Percentiles rank a stretch among this genome's conserved stretches.
phyloP scores from a whole-genome alignment of 306 rosid genomes.

The Casuarina cunninghamiana region DNA sequence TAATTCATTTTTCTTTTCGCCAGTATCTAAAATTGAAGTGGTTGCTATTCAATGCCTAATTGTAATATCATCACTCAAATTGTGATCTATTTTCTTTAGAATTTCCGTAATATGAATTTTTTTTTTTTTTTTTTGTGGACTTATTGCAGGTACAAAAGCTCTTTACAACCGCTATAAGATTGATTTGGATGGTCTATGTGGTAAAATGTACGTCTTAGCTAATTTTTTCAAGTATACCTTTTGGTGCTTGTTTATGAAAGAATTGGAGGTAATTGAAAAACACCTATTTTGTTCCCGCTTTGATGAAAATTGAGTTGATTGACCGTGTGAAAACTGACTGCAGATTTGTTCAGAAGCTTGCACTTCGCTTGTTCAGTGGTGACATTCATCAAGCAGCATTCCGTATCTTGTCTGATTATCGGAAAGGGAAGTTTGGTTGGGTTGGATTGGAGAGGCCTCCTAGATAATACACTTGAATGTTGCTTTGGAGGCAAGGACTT shows the following conservation, averaged over 20 bases:
- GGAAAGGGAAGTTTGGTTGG: conserved; percentile 92
- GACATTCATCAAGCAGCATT: conserved; percentile 76
- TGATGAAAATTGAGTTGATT: background rate
- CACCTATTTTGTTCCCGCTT: background rate
- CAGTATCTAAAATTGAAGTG: background rate
- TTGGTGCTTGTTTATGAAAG: background rate
- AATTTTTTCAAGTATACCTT: background rate
- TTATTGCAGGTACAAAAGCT: conserved; percentile 52
- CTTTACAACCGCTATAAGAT: conserved; percentile 78
- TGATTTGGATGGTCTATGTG: conserved; percentile 56
- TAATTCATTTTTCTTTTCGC: background rate
- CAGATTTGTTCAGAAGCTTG: conserved; percentile 82
- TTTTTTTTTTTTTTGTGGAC: conserved; percentile 5
- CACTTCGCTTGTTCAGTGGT: conserved; percentile 69
- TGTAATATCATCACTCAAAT: background rate
- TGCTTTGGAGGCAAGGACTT: conserved; percentile 6
- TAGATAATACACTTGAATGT: conserved; percentile 32
- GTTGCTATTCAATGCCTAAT: background rate
- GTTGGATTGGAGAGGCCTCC: conserved; percentile 89
- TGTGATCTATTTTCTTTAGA: background rate
- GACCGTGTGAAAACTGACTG: conserved; percentile 17
- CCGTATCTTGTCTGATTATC: conserved; percentile 79
- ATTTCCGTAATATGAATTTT: background rate
- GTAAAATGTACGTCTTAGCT: conserved; percentile 59
- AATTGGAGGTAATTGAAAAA: background rate